Percentiles rank a stretch among this genome's conserved stretches.
Evolutionary conservation across 331 rosid genomes (phyloP).

Genomic region (Spiraea crenata): DNA sequence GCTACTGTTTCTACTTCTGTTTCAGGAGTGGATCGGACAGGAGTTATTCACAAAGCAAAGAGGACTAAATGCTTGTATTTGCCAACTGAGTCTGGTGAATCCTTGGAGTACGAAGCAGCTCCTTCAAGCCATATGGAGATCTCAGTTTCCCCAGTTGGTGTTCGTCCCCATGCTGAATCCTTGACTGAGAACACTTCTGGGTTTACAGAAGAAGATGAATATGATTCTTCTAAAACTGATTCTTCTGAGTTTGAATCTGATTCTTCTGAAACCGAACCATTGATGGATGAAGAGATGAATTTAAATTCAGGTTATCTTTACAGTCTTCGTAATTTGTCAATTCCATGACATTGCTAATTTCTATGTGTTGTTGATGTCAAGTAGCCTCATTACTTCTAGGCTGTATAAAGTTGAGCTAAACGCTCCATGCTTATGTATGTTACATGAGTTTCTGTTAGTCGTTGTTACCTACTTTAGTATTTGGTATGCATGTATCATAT

Average conservation of each 20-base stretch:
- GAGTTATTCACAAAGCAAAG: conserved; percentile 55
- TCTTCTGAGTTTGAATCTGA: conserved; percentile 59
- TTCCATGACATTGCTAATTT: background rate
- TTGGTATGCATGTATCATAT: background rate
- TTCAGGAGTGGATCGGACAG: conserved; percentile 58
- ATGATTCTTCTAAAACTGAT: conserved; percentile 71
- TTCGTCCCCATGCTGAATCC: conserved; percentile 41
- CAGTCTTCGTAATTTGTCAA: background rate
- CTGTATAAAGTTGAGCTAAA: conserved; percentile 1
- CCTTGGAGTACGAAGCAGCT: conserved; percentile 62
- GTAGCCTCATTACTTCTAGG: background rate
- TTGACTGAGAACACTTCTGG: conserved; percentile 72
- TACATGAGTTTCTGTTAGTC: background rate
- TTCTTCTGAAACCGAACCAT: conserved; percentile 78
- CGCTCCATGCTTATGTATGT: conserved; percentile 18
- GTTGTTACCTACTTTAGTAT: background rate
- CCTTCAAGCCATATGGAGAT: conserved; percentile 48
- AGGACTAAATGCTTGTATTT: conserved; percentile 61
- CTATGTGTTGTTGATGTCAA: background rate
- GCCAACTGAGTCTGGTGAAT: conserved; percentile 77
- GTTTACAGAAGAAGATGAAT: conserved; percentile 56
- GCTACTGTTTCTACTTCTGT: conserved; percentile 39
- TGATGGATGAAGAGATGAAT: conserved; percentile 62
- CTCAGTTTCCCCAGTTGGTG: conserved; percentile 52
- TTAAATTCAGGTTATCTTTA: conserved; percentile 68